Evolutionary conservation across 164 flowering plant genomes (phyloP).

Genomic region (Berberis thunbergii): DNA sequence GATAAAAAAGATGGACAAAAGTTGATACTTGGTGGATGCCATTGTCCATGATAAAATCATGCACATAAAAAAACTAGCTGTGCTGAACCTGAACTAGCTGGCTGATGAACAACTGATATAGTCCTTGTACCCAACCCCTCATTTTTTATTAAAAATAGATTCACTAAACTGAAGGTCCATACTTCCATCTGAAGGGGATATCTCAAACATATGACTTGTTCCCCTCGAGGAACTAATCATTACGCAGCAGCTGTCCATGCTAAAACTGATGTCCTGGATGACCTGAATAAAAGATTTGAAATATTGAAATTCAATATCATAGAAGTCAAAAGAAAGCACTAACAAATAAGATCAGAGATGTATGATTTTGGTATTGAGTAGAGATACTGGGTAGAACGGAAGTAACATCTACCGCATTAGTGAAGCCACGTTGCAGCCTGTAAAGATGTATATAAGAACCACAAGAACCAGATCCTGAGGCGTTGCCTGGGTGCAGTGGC

Average conservation of each 20-base stretch:
- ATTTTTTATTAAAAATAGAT: conserved; percentile 12
- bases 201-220: conserved; percentile 66
- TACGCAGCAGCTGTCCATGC: conserved; percentile 57
- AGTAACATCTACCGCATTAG: conserved; percentile 49
- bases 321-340: too few relatives aligned
- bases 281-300: conserved; percentile 26
- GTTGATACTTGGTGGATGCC: too few relatives aligned
- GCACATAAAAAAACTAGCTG: conserved; percentile 9
- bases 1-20: too few relatives aligned
- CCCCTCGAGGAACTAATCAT: conserved; percentile 21
- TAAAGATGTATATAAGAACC: conserved; percentile 29
- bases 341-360: too few relatives aligned
- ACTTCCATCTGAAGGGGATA: conserved; percentile 48
- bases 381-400: neutral
- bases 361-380: too few relatives aligned
- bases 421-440: conserved; percentile 70
- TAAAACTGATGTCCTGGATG: conserved; percentile 76
- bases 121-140: conserved; percentile 7
- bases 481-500: conserved; percentile 21
- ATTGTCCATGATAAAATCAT: too few relatives aligned
- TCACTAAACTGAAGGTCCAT: conserved; percentile 27
- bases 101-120: too few relatives aligned
- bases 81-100: conserved; percentile 6
- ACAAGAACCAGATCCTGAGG: conserved; percentile 31
- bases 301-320: too few relatives aligned